Evolutionary conservation across 1,284 basidiomycete genomes (phyloP), one percentile per base, ranked within the genome.

Genomic region (Singerocomus inundabilis): DNA sequence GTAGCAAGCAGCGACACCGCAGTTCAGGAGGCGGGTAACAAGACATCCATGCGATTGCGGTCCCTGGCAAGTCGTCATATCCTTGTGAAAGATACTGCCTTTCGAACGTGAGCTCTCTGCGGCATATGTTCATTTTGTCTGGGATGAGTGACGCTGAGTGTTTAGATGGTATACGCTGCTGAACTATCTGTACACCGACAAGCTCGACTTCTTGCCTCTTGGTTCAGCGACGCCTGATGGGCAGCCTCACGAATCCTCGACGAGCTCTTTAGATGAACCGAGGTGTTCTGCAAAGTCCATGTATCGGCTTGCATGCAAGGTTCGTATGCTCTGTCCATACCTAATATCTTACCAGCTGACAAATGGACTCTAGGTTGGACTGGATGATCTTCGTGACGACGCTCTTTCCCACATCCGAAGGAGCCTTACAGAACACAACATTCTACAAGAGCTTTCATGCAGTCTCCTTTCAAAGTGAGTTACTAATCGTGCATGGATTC

Each of bases 221-320:
- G 37, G 34, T 24, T 57, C 60, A 1, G 5, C 40, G 2, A 28
- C 24, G 1, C 34, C 24, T 13, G 29, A 28, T 15, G 42, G 34
- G 6, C 46, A 38, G 11, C 21, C 48, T 7, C 25, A 1, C 1
- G 18, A 32, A 30, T 39, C 44, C 24, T 49, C 24, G 11, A 43
- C 34, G 13, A 49, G 44, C 35, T 36, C 44, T 5, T 5, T 35
- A 4, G 52, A 55, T 5, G 41, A 42, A 13, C 59, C 53, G 8
- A 51, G 31, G 25, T 64, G 62, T 45, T 64, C 62, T 6, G 61
- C 62, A 1, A 64, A 64, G 43, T 67, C 63, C 0, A 64, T 64
- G 61, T 68, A 68, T 44, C 60, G 57, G 15, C 59, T 64, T 4
- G 59, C 62, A 1, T 52, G 32, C 37, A 64, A 64, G 56, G 66